A percentile compares a stretch with the other conserved stretches of the same genome.
phyloP scores from a whole-genome alignment of 2,329 filamentous ascomycete genomes.

The Epichloe bromicola region DNA sequence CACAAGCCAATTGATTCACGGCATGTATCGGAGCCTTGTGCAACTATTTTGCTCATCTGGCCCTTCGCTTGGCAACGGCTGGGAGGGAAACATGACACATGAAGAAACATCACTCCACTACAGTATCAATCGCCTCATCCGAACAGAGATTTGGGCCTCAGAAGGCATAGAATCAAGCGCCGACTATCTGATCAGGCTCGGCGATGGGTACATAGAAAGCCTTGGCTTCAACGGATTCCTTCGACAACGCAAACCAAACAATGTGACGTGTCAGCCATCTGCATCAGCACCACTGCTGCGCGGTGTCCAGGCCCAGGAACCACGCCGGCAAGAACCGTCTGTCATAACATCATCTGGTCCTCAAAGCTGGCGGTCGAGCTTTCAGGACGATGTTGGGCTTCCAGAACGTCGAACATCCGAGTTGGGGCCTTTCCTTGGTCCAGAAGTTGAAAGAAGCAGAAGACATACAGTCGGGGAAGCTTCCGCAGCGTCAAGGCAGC shows the following conservation, averaged over 20 bases:
- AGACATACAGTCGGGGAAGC: slow-evolving; percentile 36
- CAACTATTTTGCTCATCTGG: slow-evolving; percentile 32
- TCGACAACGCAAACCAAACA: slow-evolving; percentile 9
- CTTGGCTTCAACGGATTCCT: slow-evolving; percentile 22
- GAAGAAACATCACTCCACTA: slow-evolving; percentile 30
- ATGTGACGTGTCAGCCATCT: slow-evolving; percentile 4
- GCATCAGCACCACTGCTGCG: slow-evolving; percentile 4
- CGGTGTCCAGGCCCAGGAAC: slow-evolving; percentile 2
- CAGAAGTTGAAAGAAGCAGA: slow-evolving; percentile 13
- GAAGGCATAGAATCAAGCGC: slow-evolving; percentile 32
- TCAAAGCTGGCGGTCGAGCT: slow-evolving; percentile 5
- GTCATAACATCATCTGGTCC: background rate
- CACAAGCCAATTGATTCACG: slow-evolving; percentile 2
- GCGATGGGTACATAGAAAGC: slow-evolving; percentile 27
- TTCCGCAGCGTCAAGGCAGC: slow-evolving; percentile 26
- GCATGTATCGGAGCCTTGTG: slow-evolving; percentile 24
- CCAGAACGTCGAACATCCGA: slow-evolving; percentile 6
- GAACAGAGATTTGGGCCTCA: slow-evolving; percentile 32
- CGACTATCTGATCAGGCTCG: slow-evolving; percentile 38
- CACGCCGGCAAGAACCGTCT: slow-evolving; percentile 5
- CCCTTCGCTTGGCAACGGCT: slow-evolving; percentile 31
- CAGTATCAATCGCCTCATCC: slow-evolving; percentile 31
- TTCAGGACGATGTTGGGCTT: slow-evolving; percentile 8
- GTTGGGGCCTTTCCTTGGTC: background rate
- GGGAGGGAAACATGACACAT: slow-evolving; percentile 26